Base-by-base conservation (phyloP, 345 rosid genomes). In the Eucalyptus coolabah region DNA sequence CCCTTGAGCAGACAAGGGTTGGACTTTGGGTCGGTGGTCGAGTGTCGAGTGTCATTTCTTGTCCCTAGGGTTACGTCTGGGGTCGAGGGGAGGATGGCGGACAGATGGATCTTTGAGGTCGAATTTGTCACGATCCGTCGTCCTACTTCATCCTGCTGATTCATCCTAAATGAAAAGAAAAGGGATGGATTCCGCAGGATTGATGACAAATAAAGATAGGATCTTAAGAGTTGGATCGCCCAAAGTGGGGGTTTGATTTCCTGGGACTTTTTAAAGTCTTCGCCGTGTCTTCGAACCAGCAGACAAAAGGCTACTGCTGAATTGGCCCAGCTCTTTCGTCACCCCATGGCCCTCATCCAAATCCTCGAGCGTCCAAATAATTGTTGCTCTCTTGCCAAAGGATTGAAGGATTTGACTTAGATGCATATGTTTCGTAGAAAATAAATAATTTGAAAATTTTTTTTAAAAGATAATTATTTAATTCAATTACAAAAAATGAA, bases 361-460 rank as follows among this genome's bases (percentile, higher is more conserved):
- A 21, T 69, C 47, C 28, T 37, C 83, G 28, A 37, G 47, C 28
- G 28, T 37, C 83, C 47, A 77, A 77, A 21, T 11, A 77, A 44
- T 37, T 10, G 16, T 37, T 21, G 15, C 83, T 37, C 83, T 37
- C 28, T 37, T 21, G 83, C 45, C 83, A 2, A 34, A 19, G 26
- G 44, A 72, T 37, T 10, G 2, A 37, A 19, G 26, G 45, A 37
- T 37, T 19, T 2, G 13, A 40, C 9, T 37, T 37, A 77, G 16
- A 56, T 56, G 7, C 0, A 0, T 24, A 9, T 56, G 2, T 10
- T 4, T 56, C 1, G 6, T 0, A 56, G 0, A 56, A 4, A 56
- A 23, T 24, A 0, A 24, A 56, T 24, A 2, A 56, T 23, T 56
- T 56, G 2, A 56, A 56, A 56, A 56, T 2, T 24, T 56, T 56